Conservation (phyloP, 2,329 filamentous ascomycete species). For the Ceratocystis smalleyi region DNA sequence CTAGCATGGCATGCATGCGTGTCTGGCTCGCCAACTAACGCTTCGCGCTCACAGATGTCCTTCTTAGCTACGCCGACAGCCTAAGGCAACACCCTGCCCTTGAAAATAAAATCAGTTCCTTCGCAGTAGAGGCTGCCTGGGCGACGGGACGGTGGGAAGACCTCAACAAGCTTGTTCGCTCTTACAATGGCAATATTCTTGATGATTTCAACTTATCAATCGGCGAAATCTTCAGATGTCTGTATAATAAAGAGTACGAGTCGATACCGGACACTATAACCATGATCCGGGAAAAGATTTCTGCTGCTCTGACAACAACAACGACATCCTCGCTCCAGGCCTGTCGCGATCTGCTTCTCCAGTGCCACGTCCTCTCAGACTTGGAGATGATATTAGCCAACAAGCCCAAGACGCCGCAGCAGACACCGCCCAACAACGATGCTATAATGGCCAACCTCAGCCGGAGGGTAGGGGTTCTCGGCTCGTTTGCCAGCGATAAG, state of each 20-base stretch:
- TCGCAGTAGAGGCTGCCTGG: conserved; percentile 86
- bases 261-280: conserved; percentile 35
- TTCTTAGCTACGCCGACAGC: conserved; percentile 73
- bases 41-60: conserved; percentile 42
- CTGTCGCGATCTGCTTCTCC: conserved; percentile 71
- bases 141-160: conserved; percentile 68
- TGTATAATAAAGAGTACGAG: conserved; percentile 40
- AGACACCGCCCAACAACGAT: conserved; percentile 3
- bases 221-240: conserved; percentile 42
- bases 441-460: conserved; percentile 41
- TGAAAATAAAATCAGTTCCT: conserved; percentile 54
- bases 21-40: conserved; percentile 18
- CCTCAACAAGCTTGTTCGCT: conserved; percentile 49
- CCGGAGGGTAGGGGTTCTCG: conserved; percentile 72
- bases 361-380: conserved; percentile 76
- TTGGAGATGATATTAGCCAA: conserved; percentile 55
- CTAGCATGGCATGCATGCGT: not conserved
- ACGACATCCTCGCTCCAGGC: conserved; percentile 67
- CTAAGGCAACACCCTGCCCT: conserved; percentile 42
- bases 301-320: conserved; percentile 58
- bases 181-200: conserved; percentile 34
- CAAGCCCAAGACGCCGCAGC: not conserved
- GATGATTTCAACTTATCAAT: conserved; percentile 73
- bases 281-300: conserved; percentile 52
- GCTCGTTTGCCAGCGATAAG: conserved; percentile 81